phyloP scores from a whole-genome alignment of 768 basidiomycete species.

The Rubroboletus satanas region DNA sequence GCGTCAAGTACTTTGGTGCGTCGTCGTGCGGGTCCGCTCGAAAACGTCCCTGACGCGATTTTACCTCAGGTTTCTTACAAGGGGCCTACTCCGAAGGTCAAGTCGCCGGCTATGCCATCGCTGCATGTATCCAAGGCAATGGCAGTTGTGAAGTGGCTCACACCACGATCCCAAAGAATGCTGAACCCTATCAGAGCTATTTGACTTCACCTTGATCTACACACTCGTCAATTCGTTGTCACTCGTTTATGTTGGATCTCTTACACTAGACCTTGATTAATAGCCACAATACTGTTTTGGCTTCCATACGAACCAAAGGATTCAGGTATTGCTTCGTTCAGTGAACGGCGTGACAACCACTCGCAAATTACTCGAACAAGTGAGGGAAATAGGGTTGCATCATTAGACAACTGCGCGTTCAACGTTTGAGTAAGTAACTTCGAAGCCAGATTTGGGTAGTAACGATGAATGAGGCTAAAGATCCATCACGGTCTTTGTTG shows the following conservation, averaged over 20 bases:
- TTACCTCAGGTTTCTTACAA: conserved; percentile 46
- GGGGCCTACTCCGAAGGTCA: conserved; percentile 57
- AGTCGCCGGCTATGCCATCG: conserved; percentile 37
- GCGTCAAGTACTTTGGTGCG: conserved; percentile 54
- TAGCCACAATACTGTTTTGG: not conserved
- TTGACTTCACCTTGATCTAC: conserved; percentile 8
- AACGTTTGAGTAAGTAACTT: too few relatives aligned
- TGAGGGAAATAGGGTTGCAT: not conserved
- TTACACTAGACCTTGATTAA: not conserved
- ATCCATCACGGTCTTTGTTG: too few relatives aligned
- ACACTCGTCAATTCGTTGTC: not conserved
- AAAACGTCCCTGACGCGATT: not conserved
- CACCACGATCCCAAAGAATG: conserved; percentile 28
- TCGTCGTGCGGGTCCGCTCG: conserved; percentile 1
- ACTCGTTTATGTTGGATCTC: not conserved
- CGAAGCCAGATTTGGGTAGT: too few relatives aligned
- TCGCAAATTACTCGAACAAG: not conserved
- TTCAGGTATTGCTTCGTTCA: not conserved
- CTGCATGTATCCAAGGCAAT: conserved; percentile 37
- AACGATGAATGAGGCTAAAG: too few relatives aligned
- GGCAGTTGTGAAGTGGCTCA: conserved; percentile 27
- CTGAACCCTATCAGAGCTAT: conserved; percentile 29
- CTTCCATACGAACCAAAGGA: not conserved
- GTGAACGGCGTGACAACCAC: not conserved
- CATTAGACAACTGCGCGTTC: too few relatives aligned